Conservation (phyloP, 371 early-diverging fungal species). For the Mucor saturninus region DNA sequence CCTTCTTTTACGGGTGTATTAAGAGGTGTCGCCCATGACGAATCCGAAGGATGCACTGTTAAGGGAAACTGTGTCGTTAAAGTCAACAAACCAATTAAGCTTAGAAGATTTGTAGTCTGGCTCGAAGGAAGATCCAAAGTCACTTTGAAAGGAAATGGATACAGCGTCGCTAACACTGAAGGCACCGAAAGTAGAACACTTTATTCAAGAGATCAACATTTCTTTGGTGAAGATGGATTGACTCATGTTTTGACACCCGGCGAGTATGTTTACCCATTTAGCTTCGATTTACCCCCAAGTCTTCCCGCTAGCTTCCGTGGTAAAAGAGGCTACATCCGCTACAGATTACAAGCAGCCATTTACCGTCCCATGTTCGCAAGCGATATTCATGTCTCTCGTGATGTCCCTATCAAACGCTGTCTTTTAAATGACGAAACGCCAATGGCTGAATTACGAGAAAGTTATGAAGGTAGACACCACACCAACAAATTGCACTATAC, state of each 20-base stretch:
- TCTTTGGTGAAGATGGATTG: conserved; percentile 42
- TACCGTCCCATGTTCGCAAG: conserved; percentile 46
- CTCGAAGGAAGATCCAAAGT: conserved; percentile 54
- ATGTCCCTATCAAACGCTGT: conserved; percentile 45
- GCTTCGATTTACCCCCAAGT: conserved; percentile 46
- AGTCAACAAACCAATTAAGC: conserved; percentile 42
- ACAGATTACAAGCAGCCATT: conserved; percentile 40
- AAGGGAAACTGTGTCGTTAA: conserved; percentile 42
- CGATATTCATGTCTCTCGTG: conserved; percentile 40
- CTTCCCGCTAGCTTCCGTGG: conserved; percentile 50
- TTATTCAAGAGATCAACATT: conserved; percentile 35
- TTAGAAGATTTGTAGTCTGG: conserved; percentile 46
- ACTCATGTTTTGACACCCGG: conserved; percentile 40
- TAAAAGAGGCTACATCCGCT: conserved; percentile 50
- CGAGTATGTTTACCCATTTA: conserved; percentile 41
- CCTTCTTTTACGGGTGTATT: conserved; percentile 51
- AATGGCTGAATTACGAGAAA: conserved; percentile 32
- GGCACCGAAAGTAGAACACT: conserved; percentile 41
- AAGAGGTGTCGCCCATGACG: conserved; percentile 49
- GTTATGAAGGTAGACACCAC: conserved; percentile 36
- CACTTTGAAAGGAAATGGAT: conserved; percentile 30
- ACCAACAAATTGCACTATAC: conserved; percentile 37
- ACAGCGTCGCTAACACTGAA: conserved; percentile 39
- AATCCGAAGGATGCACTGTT: conserved; percentile 52
- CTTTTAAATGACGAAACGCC: conserved; percentile 36